Evolutionary conservation across 306 rosid species (phyloP).

Genomic region (Prunus davidiana): DNA sequence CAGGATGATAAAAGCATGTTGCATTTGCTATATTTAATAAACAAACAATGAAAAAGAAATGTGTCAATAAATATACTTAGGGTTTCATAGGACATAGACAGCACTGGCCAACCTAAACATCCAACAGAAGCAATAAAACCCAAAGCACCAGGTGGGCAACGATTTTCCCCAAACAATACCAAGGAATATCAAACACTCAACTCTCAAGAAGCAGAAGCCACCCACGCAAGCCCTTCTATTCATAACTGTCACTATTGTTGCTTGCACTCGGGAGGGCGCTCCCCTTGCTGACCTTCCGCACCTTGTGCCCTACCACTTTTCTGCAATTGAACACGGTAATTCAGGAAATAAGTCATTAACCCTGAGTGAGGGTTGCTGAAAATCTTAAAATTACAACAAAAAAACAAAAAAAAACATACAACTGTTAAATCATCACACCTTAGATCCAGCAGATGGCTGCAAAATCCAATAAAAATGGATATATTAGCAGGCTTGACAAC

Average conservation of each 20-base stretch:
- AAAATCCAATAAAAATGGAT: not conserved
- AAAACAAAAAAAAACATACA: not conserved
- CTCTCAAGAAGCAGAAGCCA: not conserved
- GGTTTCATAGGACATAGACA: not conserved
- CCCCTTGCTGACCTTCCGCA: constrained; percentile 52
- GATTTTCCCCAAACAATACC: not conserved
- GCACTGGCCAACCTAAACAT: constrained; percentile 5
- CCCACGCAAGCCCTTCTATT: not conserved
- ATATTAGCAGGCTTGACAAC: not conserved
- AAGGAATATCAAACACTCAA: not conserved
- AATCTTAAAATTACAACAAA: not conserved
- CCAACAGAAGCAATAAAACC: constrained; percentile 3
- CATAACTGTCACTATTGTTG: constrained; percentile 48
- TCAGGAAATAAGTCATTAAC: not conserved
- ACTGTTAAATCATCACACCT: constrained; percentile 9
- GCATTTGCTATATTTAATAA: not conserved
- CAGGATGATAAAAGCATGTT: not conserved
- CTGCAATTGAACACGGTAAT: constrained; percentile 30
- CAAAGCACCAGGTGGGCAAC: not conserved
- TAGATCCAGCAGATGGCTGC: constrained; percentile 26
- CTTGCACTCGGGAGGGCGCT: constrained; percentile 83
- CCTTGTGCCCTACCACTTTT: constrained; percentile 47
- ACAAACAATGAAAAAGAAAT: not conserved
- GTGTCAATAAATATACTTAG: not conserved
- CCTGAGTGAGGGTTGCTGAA: not conserved